Base-by-base conservation (phyloP, 2,329 filamentous ascomycete genomes). In the Cytospora paraplurivora region DNA sequence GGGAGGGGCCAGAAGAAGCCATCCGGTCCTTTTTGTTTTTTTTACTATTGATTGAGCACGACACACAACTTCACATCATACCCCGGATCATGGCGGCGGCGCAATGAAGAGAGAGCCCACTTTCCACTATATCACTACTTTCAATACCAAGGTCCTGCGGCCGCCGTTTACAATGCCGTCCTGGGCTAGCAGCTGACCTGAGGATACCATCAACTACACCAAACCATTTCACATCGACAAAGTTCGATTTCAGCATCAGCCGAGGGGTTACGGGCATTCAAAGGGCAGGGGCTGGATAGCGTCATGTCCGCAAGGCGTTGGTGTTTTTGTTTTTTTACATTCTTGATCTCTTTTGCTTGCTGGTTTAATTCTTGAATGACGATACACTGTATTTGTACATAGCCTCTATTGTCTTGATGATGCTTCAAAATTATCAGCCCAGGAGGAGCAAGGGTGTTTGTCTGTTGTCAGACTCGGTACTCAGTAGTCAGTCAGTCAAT, bases 321-420 rank as follows among this genome's bases (percentile, higher is more conserved):
- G 56, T 38, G 51, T 62, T 56, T 56, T 44, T 62, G 38, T 37
- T 58, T 35, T 55, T 53, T 37, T 37, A 35, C 8, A 10, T 21
- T 56, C 11, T 60, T 47, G n/a, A 13, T 53, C 35, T 55, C 17
- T 19, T 33, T 19, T 57, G 38, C 21, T 47, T 57, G 32, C 41
- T 35, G 56, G 56, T 60, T 35, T 60, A 50, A 84, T 78, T 61
- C 59, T 55, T 35, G 51, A 61, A 44, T 61, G 59, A 61, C 34
- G 51, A 53, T 53, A 61, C 38, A 55, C 49, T 61, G 59, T 61
- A 61, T 35, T 50, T 61, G 17, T 50, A 61, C 59, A 56, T 61
- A 49, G 59, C 54, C 37, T 12, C 21, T 12, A 41, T 54, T 53
- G 34, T 60, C 37, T 37, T 55, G 47, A 59, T 35, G 57, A 59